phyloP scores from a whole-genome alignment of 2,329 filamentous ascomycete genomes.

The Trichophyton schoenleinii region DNA sequence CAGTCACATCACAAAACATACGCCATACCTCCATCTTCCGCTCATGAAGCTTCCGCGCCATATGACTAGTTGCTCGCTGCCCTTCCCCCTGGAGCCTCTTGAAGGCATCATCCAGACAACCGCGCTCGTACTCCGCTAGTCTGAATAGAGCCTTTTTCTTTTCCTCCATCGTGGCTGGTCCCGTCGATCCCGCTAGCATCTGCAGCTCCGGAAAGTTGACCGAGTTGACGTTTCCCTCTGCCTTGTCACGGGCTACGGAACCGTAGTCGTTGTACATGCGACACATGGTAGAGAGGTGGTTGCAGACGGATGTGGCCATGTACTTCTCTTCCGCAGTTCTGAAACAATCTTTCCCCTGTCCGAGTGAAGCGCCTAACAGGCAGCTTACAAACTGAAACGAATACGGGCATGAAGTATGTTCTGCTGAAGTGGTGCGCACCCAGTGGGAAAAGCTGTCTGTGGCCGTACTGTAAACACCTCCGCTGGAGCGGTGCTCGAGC shows the following conservation, averaged over 20 bases:
- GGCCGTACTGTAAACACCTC: neutral
- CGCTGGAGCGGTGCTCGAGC: too few species aligned
- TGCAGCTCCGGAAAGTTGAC: slow-evolving; percentile 24
- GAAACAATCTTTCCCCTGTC: too few species aligned
- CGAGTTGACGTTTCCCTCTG: slow-evolving; percentile 24
- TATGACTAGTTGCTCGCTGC: neutral
- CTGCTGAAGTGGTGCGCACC: neutral
- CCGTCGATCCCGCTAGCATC: slow-evolving; percentile 7
- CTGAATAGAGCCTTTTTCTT: neutral
- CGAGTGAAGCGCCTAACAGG: too few species aligned
- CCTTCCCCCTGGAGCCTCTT: neutral
- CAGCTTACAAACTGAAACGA: neutral
- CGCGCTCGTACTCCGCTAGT: neutral
- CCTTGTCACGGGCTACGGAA: slow-evolving; percentile 19
- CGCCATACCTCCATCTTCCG: neutral
- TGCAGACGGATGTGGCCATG: slow-evolving; percentile 7
- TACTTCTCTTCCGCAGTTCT: neutral
- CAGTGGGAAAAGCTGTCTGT: neutral
- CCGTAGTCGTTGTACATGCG: slow-evolving; percentile 28
- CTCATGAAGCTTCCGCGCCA: too few species aligned
- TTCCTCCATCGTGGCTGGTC: too few species aligned
- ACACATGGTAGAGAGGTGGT: slow-evolving; percentile 20
- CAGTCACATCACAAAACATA: slow-evolving; percentile 24
- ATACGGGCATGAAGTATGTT: neutral
- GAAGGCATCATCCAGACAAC: neutral